Base-by-base conservation (phyloP, 1,284 basidiomycete species). In the Xerocomus alliaceus region DNA sequence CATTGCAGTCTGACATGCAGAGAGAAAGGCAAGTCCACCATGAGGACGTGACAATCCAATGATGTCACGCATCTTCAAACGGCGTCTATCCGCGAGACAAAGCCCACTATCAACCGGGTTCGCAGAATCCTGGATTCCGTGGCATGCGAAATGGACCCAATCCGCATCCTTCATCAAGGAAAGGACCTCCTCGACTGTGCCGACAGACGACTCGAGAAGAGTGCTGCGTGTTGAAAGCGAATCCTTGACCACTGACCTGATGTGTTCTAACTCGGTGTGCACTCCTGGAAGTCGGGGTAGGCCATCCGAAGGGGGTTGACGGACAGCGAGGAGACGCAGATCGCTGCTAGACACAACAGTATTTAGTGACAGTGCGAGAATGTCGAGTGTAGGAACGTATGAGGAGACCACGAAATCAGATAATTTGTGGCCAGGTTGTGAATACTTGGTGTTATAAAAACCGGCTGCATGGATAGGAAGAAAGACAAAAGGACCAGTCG, bases 381-480 rank as follows among this genome's bases (percentile, higher is more conserved):
- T 49, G 31, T 42, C 18, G 29, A 66, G 54, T 45, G 61, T 44
- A 28, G 64, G 60, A 44, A 37, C 34, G n/a, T 66, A 66, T 31
- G 64, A 63, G 2, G 64, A 55, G 10, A 58, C 44, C 37, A 53
- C 47, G 15, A 62, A 54, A 32, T 65, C 63, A 11, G 28, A 57
- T 20, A 64, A 20, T 32, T 60, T 64, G 31, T 51, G 44, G 1
- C 53, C 62, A 24, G 53, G 53, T 29, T 45, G 39, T 10, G 44
- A 41, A 50, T 28, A 28, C 18, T 22, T 13, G 12, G 20, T 18
- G 35, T 37, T 31, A 15, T 64, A 63, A 10, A 47, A 39, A 32
- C 62, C 62, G 10, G 61, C 62, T 18, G 61, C 63, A 29, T 64
- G 63, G 12, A 63, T 63, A 11, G 61, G 62, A 35, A 64, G 49